These are phyloP conservation scores for Boletus bicolor DNA, from an alignment of 768 basidiomycete genomes.

Conservation along the genomic window DNA sequence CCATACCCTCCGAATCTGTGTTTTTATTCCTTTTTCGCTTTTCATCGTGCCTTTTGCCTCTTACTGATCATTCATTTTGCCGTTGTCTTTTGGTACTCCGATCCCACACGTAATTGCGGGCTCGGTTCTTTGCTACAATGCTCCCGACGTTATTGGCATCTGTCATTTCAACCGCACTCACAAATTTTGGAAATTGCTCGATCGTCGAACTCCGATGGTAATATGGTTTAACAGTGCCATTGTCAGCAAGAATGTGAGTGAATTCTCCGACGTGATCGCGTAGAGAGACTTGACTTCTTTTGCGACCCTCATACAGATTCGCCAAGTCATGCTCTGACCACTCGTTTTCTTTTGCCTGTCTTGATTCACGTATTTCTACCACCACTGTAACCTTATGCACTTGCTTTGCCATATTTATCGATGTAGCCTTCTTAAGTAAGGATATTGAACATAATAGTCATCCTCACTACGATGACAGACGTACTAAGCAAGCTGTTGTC, in stretches of 20 bases:
- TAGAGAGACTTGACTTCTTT: not conserved
- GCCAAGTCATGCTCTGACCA: conserved; percentile 47
- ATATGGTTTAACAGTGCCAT: conserved; percentile 45
- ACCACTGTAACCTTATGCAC: not conserved
- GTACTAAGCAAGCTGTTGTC: conserved; percentile 39
- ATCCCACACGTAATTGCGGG: conserved; percentile 29
- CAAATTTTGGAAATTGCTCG: conserved; percentile 10
- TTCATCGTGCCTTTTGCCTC: conserved; percentile 7
- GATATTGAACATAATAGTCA: too few species aligned
- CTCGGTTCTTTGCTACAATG: conserved; percentile 20
- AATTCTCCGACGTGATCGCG: conserved; percentile 2
- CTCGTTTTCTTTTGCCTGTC: too few species aligned
- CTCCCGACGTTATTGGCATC: not conserved
- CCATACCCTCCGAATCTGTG: conserved; percentile 7
- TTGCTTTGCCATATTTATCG: not conserved
- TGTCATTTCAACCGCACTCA: conserved; percentile 2
- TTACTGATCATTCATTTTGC: conserved; percentile 17
- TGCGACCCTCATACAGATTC: conserved; percentile 36
- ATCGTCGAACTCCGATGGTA: not conserved
- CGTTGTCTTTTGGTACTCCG: conserved; percentile 24
- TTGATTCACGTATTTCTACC: not conserved
- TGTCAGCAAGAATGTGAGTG: conserved; percentile 69
- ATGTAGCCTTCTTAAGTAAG: not conserved
- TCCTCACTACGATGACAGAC: conserved; percentile 32
- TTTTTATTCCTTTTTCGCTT: conserved; percentile 1